Conservation (phyloP, 2,329 filamentous ascomycete species). For the Phaeoacremonium minimum region DNA sequence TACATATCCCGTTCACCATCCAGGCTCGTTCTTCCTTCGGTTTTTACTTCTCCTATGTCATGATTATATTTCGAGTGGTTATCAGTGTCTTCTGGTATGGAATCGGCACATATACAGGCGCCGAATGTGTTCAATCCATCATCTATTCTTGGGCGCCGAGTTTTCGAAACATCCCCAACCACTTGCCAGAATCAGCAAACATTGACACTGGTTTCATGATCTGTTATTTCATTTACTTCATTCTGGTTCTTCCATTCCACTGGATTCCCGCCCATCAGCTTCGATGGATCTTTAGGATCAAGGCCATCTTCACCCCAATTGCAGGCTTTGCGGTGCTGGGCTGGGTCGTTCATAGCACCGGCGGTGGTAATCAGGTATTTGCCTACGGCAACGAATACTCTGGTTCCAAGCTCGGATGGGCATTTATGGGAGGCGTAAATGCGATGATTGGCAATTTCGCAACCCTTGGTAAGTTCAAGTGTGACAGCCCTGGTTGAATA, state of each 20-base stretch:
- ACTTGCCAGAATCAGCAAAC: slow-evolving; percentile 29
- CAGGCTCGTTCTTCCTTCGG: slow-evolving; percentile 28
- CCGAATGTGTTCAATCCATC: slow-evolving; percentile 5
- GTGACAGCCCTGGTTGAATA: too few species aligned
- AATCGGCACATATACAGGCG: slow-evolving; percentile 23
- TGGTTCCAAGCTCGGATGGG: slow-evolving; percentile 12
- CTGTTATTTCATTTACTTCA: slow-evolving; percentile 19
- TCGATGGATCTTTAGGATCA: slow-evolving; percentile 17
- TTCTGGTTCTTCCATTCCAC: slow-evolving; percentile 19
- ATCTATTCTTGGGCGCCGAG: slow-evolving; percentile 31
- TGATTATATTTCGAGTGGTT: slow-evolving; percentile 25
- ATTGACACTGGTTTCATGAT: slow-evolving; percentile 18
- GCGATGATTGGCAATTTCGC: slow-evolving; percentile 13
- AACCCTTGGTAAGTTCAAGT: too few species aligned
- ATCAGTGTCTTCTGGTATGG: slow-evolving; percentile 31
- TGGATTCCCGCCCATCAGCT: slow-evolving; percentile 21
- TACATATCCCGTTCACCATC: slow-evolving; percentile 28
- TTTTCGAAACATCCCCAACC: slow-evolving; percentile 34
- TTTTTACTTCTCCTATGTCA: slow-evolving; percentile 26
- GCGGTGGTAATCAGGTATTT: slow-evolving; percentile 14
- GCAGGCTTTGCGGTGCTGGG: slow-evolving; percentile 15
- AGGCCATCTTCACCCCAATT: slow-evolving; percentile 12
- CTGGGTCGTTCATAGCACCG: slow-evolving; percentile 14
- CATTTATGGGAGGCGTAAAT: slow-evolving; percentile 15
- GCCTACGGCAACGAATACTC: slow-evolving; percentile 10